These are phyloP conservation scores for Neonectria neomacrospora DNA, from an alignment of 2,329 filamentous ascomycete genomes.

Conservation along the genomic window DNA sequence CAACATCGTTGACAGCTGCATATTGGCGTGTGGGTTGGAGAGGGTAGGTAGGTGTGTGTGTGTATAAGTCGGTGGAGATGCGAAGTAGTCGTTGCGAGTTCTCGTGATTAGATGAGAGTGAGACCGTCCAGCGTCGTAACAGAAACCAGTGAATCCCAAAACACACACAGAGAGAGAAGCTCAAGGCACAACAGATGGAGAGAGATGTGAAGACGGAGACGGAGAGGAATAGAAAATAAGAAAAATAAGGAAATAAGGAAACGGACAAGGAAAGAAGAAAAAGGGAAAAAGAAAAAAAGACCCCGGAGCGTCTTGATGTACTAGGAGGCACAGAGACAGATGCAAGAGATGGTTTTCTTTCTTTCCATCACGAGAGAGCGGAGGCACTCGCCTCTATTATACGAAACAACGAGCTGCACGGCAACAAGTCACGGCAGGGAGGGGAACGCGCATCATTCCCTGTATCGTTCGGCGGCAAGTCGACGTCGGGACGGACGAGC, in stretches of 20 bases:
- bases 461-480: conserved; percentile 19
- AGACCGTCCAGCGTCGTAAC: conserved; percentile 30
- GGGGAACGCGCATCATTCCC: background rate
- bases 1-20: conserved; percentile 63
- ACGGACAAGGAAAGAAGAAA: conserved; percentile 36
- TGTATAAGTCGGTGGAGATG: background rate
- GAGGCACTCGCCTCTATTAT: conserved; percentile 42
- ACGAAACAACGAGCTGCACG: conserved; percentile 31
- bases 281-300: conserved; percentile 28
- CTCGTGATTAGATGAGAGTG: conserved; percentile 27
- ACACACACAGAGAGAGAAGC: conserved; percentile 5
- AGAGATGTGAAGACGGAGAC: conserved; percentile 27
- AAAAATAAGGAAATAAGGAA: conserved; percentile 40
- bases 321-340: conserved; percentile 21
- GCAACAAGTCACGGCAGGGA: background rate
- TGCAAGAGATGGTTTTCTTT: conserved; percentile 36
- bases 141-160: conserved; percentile 22
- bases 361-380: conserved; percentile 22
- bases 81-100: conserved; percentile 10
- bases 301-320: conserved; percentile 36
- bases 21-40: conserved; percentile 47
- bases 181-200: conserved; percentile 28
- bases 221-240: conserved; percentile 37
- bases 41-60: conserved; percentile 2
- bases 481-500: conserved; percentile 1